Percentiles rank a stretch among this genome's conserved stretches.
phyloP scores from a whole-genome alignment of 306 rosid genomes.

The Potentilla sterilis region DNA sequence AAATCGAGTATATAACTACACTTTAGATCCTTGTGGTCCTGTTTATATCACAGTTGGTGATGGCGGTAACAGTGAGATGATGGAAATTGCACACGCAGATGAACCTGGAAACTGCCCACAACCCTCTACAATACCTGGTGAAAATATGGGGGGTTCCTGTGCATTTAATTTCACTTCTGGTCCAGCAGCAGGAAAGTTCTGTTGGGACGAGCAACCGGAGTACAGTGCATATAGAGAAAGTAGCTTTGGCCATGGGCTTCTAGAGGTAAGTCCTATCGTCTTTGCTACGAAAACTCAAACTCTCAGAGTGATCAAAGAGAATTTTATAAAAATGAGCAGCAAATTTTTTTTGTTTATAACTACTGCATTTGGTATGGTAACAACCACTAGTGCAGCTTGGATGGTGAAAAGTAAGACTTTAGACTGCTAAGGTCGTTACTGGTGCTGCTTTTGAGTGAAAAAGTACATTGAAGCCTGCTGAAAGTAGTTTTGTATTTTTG shows the following conservation, averaged over 20 bases:
- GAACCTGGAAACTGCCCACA: slow-evolving; percentile 89
- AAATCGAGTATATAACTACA: slow-evolving; percentile 85
- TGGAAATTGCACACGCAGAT: slow-evolving; percentile 74
- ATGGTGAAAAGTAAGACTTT: neutral
- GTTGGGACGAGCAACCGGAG: slow-evolving; percentile 89
- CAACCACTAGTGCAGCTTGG: neutral
- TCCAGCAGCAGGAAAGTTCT: slow-evolving; percentile 80
- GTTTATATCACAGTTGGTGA: slow-evolving; percentile 72
- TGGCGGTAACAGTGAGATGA: slow-evolving; percentile 86
- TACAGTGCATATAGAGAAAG: slow-evolving; percentile 90
- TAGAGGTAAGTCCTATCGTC: slow-evolving; percentile 52
- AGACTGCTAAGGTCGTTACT: neutral
- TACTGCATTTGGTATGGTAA: neutral
- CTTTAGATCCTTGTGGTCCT: slow-evolving; percentile 83
- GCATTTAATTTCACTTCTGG: slow-evolving; percentile 85
- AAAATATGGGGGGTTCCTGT: slow-evolving; percentile 58
- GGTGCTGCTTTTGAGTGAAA: neutral
- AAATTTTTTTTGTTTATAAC: neutral
- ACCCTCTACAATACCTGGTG: slow-evolving; percentile 55
- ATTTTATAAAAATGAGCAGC: neutral
- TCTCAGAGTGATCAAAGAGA: neutral
- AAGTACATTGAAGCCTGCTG: neutral
- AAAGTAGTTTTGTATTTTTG: neutral
- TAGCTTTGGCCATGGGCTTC: slow-evolving; percentile 94
- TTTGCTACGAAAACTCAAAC: neutral